These are phyloP conservation scores for Ganoderma leucocontextum DNA, from an alignment of 1,284 basidiomycete genomes.

Conservation along the genomic window DNA sequence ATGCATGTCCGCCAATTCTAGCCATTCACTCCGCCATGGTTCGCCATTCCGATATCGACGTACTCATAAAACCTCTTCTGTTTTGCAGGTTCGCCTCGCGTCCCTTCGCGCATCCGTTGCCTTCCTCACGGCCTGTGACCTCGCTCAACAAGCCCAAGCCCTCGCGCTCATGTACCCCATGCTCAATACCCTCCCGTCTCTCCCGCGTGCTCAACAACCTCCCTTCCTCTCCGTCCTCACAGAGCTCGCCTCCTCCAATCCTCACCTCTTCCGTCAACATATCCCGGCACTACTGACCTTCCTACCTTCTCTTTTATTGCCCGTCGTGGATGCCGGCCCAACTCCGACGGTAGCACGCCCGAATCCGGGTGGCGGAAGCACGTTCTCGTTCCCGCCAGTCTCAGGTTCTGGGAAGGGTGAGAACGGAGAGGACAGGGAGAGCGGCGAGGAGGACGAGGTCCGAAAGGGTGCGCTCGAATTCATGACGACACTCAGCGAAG, in stretches of 20 bases:
- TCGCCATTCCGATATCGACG: neutral
- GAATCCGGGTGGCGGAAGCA: conserved; percentile 54
- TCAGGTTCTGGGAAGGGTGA: conserved; percentile 27
- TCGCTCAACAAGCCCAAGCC: conserved; percentile 63
- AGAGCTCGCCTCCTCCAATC: conserved; percentile 72
- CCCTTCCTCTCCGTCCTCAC: conserved; percentile 74
- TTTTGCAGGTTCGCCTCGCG: conserved; percentile 61
- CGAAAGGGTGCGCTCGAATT: conserved; percentile 76
- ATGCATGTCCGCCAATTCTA: neutral
- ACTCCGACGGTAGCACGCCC: conserved; percentile 77
- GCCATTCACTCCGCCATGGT: neutral
- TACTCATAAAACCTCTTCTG: neutral
- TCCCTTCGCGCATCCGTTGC: conserved; percentile 69
- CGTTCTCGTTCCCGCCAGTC: conserved; percentile 65
- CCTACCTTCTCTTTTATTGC: conserved; percentile 70
- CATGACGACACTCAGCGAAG: conserved; percentile 79
- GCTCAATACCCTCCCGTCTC: conserved; percentile 68
- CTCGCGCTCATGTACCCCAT: conserved; percentile 68
- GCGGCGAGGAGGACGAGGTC: conserved; percentile 64
- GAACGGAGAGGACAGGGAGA: conserved; percentile 37
- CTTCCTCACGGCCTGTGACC: conserved; percentile 66
- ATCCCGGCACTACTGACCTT: conserved; percentile 69
- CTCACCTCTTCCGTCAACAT: conserved; percentile 74
- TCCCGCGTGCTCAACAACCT: conserved; percentile 64
- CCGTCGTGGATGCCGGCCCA: conserved; percentile 71